phyloP scores from a whole-genome alignment of 371 early-diverging fungal species.

The Lichtheimia ornata region DNA sequence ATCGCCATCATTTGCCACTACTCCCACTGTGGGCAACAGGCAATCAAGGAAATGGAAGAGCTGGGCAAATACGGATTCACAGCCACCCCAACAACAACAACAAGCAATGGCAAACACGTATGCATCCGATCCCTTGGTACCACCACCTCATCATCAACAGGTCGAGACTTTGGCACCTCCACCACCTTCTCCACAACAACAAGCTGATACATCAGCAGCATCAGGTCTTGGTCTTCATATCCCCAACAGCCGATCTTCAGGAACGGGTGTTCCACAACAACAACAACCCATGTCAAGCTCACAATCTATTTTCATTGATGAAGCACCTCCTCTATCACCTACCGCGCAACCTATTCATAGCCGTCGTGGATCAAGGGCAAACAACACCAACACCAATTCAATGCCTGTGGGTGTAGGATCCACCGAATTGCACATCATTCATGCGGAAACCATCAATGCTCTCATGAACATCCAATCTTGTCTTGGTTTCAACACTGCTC shows the following conservation, averaged over 20 bases:
- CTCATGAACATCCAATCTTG: constrained; percentile 30
- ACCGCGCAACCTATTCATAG: background rate
- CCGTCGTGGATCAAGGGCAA: constrained; percentile 2
- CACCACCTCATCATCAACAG: too few species aligned
- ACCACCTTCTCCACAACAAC: constrained; percentile 1
- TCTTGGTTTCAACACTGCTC: constrained; percentile 35
- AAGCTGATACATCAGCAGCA: constrained; percentile 13
- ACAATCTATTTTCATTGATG: constrained; percentile 13
- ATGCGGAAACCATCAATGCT: constrained; percentile 35
- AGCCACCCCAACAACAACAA: background rate
- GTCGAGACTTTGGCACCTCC: background rate
- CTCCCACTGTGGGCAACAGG: background rate
- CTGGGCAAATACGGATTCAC: constrained; percentile 19
- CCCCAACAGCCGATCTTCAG: background rate
- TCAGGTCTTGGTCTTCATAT: constrained; percentile 35
- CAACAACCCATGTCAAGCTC: constrained; percentile 23
- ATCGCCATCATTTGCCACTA: constrained; percentile 5
- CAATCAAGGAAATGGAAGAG: constrained; percentile 22
- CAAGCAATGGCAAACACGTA: background rate
- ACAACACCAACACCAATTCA: constrained; percentile 9
- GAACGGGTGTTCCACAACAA: background rate
- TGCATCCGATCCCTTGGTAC: background rate
- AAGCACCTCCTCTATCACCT: background rate
- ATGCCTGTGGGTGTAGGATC: constrained; percentile 10
- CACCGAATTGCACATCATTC: constrained; percentile 24